phyloP scores from a whole-genome alignment of 2,329 filamentous ascomycete species.

The Colletotrichum noveboracense region DNA sequence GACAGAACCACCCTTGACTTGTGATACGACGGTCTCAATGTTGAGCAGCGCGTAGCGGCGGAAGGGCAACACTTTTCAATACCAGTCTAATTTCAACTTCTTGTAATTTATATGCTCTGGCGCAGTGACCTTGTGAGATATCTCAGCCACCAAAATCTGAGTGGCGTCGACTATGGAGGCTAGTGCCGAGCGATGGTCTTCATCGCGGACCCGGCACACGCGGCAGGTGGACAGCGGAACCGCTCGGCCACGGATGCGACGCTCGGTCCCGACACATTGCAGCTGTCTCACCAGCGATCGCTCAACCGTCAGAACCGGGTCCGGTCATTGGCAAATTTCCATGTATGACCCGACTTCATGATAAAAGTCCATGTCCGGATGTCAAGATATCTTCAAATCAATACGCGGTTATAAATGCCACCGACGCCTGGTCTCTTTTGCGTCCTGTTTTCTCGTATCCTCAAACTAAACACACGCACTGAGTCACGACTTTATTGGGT shows the following conservation, averaged over 20 bases:
- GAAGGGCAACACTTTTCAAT: no score
- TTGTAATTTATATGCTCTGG: no score
- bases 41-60: no score
- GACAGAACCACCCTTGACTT: no score
- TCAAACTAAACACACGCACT: not conserved
- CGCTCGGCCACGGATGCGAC: not conserved
- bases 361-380: not conserved
- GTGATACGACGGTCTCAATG: no score
- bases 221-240: not conserved
- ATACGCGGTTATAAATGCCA: rapidly evolving
- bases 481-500: not conserved
- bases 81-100: no score
- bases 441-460: not conserved
- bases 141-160: not conserved
- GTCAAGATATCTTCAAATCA: not conserved
- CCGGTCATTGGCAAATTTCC: not conserved
- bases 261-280: not conserved
- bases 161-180: not conserved
- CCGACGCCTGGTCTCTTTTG: rapidly evolving
- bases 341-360: not conserved
- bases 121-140: no score
- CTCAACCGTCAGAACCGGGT: not conserved
- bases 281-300: not conserved
- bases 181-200: not conserved
- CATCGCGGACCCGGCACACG: not conserved